Conservation (phyloP, 1,139 yeast species). For the Arxiozyma bovina region DNA sequence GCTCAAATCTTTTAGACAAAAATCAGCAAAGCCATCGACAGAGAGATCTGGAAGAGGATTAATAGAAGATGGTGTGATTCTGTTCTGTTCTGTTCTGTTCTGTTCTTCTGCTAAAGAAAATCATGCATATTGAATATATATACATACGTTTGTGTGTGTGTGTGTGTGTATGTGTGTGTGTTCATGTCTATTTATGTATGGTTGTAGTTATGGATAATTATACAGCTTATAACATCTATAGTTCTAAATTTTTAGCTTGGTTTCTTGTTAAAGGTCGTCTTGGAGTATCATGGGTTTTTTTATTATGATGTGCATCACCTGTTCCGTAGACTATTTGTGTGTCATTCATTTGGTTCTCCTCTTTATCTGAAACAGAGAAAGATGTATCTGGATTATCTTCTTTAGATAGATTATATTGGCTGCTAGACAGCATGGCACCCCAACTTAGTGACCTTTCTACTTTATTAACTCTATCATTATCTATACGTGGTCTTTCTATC, state of each 20-base stretch:
- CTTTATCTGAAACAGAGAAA: background rate
- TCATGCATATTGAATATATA: background rate
- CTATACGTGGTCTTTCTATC: background rate
- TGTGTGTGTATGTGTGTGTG: background rate
- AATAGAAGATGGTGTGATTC: no score
- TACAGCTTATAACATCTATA: constrained; percentile 1
- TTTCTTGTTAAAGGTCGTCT: constrained; percentile 20
- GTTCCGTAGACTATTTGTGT: constrained; percentile 33
- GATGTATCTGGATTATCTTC: background rate
- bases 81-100: background rate
- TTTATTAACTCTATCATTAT: background rate
- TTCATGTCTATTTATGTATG: no score
- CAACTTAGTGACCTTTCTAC: constrained; percentile 21
- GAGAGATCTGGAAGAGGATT: no score
- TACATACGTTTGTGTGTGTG: background rate
- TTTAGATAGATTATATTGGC: constrained; percentile 4
- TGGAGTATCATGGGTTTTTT: constrained; percentile 12
- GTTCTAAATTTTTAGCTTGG: constrained; percentile 9
- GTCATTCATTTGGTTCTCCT: constrained; percentile 17
- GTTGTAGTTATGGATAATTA: no score
- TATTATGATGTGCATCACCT: background rate
- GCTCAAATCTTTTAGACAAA: no score
- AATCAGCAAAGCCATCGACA: no score
- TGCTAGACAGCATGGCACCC: constrained; percentile 26
- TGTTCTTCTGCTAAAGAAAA: no score